Percentiles rank a stretch among this genome's conserved stretches.
Evolutionary conservation across 2,329 filamentous ascomycete genomes (phyloP).

Genomic region (Fusarium sp.): DNA sequence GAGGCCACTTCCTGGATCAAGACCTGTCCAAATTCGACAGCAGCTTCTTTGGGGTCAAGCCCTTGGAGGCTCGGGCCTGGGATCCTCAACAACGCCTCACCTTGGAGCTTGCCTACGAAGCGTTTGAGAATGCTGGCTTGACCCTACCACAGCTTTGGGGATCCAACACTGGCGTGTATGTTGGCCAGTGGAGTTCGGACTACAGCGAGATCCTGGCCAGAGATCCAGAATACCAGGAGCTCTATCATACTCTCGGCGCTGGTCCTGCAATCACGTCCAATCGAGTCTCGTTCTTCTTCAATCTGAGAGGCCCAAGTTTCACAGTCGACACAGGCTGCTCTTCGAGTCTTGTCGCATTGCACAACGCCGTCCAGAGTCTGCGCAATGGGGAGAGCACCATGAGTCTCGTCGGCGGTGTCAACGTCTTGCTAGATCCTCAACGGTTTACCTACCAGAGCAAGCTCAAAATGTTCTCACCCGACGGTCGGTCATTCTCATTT

Average conservation of each 20-base stretch:
- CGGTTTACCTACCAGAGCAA: neutral
- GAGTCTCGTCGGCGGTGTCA: conserved; percentile 3
- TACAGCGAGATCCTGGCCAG: conserved; percentile 36
- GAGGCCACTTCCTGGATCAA: too few relatives aligned
- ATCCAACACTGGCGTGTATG: conserved; percentile 45
- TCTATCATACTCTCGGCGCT: conserved; percentile 57
- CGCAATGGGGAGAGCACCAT: neutral
- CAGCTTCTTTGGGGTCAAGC: too few relatives aligned
- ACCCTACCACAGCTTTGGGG: conserved; percentile 42
- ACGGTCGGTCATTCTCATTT: neutral
- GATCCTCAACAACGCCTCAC: conserved; percentile 38
- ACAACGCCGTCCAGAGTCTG: neutral
- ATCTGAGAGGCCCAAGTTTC: neutral
- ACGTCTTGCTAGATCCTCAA: neutral
- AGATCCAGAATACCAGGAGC: conserved; percentile 54
- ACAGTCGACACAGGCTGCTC: conserved; percentile 1
- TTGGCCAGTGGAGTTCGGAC: conserved; percentile 42
- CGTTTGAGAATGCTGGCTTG: conserved; percentile 48
- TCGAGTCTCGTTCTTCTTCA: conserved; percentile 53
- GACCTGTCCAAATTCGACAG: too few relatives aligned
- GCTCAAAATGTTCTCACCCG: neutral
- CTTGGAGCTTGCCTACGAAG: conserved; percentile 43
- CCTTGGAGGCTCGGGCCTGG: too few relatives aligned
- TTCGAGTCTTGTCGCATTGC: neutral
- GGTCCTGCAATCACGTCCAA: conserved; percentile 56